Percentiles rank a stretch among this genome's conserved stretches.
Conservation (phyloP, 805 yeast genomes). For the Yamadazyma akitaensis region DNA sequence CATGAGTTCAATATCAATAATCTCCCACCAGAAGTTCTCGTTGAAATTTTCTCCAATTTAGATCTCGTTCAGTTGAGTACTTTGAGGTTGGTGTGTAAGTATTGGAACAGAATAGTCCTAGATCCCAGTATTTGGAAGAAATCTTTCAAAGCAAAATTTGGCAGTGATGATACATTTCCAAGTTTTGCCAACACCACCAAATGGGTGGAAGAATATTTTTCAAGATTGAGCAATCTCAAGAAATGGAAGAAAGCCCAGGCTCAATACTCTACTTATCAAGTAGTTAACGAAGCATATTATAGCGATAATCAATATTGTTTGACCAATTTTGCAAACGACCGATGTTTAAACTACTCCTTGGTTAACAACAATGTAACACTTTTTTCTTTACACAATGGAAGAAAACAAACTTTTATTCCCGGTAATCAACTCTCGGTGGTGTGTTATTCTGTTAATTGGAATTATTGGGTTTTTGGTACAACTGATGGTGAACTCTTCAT, state of each 20-base stretch:
- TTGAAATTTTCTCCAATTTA: conserved; percentile 42
- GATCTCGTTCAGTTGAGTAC: conserved; percentile 43
- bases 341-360: conserved; percentile 27
- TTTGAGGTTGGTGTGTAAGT: conserved; percentile 44
- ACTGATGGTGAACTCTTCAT: conserved; percentile 26
- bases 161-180: conserved; percentile 37
- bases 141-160: conserved; percentile 40
- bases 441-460: conserved; percentile 26
- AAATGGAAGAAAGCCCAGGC: conserved; percentile 38
- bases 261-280: conserved; percentile 29
- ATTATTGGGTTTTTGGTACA: conserved; percentile 28
- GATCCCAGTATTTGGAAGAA: conserved; percentile 48
- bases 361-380: conserved; percentile 27
- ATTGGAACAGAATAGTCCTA: conserved; percentile 45
- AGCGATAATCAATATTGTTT: conserved; percentile 17
- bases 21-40: conserved; percentile 48
- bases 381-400: conserved; percentile 33
- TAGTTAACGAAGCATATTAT: conserved; percentile 20
- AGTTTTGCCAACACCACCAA: conserved; percentile 39
- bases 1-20: conserved; percentile 17
- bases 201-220: conserved; percentile 49
- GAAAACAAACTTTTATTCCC: conserved; percentile 37
- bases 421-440: conserved; percentile 18
- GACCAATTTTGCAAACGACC: conserved; percentile 26
- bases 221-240: conserved; percentile 30